A percentile compares a stretch with the other conserved stretches of the same genome.
These are phyloP conservation scores for Ailanthus altissimus DNA, from an alignment of 345 rosid genomes.

Conservation along the genomic window DNA sequence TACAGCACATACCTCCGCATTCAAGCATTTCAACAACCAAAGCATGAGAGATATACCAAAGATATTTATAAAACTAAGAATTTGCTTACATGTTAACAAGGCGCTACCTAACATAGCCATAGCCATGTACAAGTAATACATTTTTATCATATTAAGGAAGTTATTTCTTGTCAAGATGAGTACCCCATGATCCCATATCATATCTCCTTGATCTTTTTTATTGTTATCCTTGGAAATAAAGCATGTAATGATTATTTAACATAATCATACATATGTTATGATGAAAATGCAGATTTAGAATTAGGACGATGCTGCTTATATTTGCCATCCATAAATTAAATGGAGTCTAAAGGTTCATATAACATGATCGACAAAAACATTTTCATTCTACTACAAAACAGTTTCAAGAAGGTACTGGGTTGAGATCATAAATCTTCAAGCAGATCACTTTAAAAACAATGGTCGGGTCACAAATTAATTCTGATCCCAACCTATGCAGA, in stretches of 20 bases:
- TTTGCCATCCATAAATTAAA: background rate
- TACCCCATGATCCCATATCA: background rate
- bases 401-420: background rate
- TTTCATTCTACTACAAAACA: background rate
- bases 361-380: background rate
- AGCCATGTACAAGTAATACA: no score
- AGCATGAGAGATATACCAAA: background rate
- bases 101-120: background rate
- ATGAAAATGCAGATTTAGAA: background rate
- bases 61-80: background rate
- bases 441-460: background rate
- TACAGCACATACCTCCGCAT: background rate
- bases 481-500: background rate
- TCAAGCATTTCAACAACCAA: background rate
- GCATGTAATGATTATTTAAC: background rate
- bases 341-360: background rate
- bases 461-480: background rate
- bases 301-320: background rate
- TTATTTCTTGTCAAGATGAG: background rate
- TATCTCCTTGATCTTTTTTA: background rate
- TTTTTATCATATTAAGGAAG: background rate
- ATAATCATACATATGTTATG: background rate
- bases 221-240: background rate
- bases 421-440: background rate
- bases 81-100: background rate